phyloP scores from a whole-genome alignment of 2,329 filamentous ascomycete species.

The Dactylella cylindrospora region DNA sequence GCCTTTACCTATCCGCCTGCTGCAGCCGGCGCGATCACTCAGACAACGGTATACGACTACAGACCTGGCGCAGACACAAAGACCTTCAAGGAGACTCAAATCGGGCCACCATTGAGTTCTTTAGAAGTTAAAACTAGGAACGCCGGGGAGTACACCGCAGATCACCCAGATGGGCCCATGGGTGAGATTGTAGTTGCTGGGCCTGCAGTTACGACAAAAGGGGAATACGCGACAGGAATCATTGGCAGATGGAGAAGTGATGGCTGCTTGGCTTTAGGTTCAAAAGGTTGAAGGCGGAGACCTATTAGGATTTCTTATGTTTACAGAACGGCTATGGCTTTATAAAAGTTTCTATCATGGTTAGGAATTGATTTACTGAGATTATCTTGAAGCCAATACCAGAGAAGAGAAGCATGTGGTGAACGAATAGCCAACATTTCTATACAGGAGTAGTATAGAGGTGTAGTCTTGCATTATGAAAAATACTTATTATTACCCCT shows the following conservation, averaged over 20 bases:
- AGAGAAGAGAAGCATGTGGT: too few relatives aligned
- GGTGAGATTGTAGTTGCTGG: slow-evolving; percentile 48
- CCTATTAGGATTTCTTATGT: too few relatives aligned
- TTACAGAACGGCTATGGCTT: too few relatives aligned
- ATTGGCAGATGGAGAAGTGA: slow-evolving; percentile 37
- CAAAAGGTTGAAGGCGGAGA: slow-evolving; percentile 9
- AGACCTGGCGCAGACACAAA: slow-evolving; percentile 75
- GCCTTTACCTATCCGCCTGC: slow-evolving; percentile 71
- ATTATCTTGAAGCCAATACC: too few relatives aligned
- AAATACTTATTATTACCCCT: too few relatives aligned
- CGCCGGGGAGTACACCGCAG: slow-evolving; percentile 61
- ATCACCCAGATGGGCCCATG: slow-evolving; percentile 43
- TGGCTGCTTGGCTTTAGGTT: slow-evolving; percentile 35
- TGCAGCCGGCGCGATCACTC: slow-evolving; percentile 85
- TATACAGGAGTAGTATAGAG: too few relatives aligned
- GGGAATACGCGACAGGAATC: slow-evolving; percentile 36
- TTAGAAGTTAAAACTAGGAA: slow-evolving; percentile 72
- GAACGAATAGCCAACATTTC: too few relatives aligned
- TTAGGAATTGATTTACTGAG: too few relatives aligned
- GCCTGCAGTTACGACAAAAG: slow-evolving; percentile 33
- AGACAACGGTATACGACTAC: slow-evolving; percentile 88
- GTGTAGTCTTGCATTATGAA: too few relatives aligned
- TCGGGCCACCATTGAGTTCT: slow-evolving; percentile 26
- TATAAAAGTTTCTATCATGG: too few relatives aligned
- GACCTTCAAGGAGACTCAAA: slow-evolving; percentile 56